Evolutionary conservation across 768 basidiomycete genomes (phyloP), one percentile per base, ranked within the genome.

Genomic region (Mycena kentingensis): DNA sequence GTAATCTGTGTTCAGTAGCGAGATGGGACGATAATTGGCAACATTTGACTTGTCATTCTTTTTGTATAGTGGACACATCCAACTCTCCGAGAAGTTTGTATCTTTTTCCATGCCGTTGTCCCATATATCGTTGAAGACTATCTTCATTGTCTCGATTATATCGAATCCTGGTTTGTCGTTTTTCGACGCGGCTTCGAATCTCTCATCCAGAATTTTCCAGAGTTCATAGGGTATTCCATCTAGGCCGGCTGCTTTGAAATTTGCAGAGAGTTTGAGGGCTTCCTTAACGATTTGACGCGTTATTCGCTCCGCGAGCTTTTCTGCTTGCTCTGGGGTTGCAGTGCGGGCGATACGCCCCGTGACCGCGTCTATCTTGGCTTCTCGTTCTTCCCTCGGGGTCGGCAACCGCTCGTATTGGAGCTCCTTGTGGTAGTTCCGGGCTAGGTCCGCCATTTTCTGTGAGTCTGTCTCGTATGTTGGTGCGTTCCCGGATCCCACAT

Each of bases 221-320:
- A 59, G 0, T 19, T 65, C 55, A 11, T 63, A 65, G 2, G 60
- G 50, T 0, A 63, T 31, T 0, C 62, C 46, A 21, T 63, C 48
- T 2, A 61, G 27, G 0, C 62, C 52, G 0, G 58, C 21, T 0
- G 62, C 51, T 1, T 35, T 57, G 0, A 37, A 35, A n/a, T 44
- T 55, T n/a, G 22, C 29, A 6, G 49, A 36, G 5, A 15, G 1
- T 12, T 27, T 48, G 11, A 48, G 35, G 8, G 47, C 47, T 27
- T 48, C 32, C 18, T 27, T 13, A 1, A 60, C 19, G 3, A 61
- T 29, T 2, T 54, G 7, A 3, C 46, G 15, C 0, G 36, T 44
- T 0, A 63, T 26, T 0, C 21, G 19, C 2, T 11, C 21, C 15
- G 18, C n/a, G 8, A 51, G 50, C 13, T 13, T 44, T 5, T 13